Percentiles rank a stretch among this genome's conserved stretches.
These are phyloP conservation scores for Colletotrichum karsti DNA, from an alignment of 2,329 filamentous ascomycete species.

Conservation along the genomic window DNA sequence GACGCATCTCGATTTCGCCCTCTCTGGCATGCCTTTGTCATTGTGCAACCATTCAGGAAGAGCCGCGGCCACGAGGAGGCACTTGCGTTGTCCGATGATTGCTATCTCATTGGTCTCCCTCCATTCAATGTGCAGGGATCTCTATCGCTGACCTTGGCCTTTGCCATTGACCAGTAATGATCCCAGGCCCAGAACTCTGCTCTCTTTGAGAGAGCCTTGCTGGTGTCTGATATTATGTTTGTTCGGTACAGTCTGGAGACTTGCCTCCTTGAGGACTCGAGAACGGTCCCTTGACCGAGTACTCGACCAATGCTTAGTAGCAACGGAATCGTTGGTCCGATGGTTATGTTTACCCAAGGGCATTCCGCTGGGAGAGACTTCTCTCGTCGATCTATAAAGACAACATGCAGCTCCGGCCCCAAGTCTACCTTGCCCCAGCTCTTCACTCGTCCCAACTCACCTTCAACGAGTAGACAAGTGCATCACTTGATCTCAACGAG, in stretches of 20 bases:
- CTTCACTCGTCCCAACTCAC: constrained; percentile 5
- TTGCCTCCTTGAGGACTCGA: not conserved
- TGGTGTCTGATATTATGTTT: not conserved
- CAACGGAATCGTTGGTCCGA: not conserved
- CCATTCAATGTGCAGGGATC: not conserved
- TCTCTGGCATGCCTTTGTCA: not conserved
- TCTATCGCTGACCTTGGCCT: not conserved
- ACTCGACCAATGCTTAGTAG: not conserved
- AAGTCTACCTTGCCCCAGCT: not conserved
- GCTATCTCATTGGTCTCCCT: not conserved
- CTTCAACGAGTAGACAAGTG: not conserved
- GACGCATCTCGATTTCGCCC: not conserved
- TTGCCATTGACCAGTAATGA: not conserved
- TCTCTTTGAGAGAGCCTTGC: not conserved
- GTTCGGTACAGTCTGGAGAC: not conserved
- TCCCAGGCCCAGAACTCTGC: not conserved
- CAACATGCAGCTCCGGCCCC: not conserved
- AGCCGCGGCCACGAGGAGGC: not conserved
- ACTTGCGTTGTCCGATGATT: not conserved
- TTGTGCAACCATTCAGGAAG: not conserved
- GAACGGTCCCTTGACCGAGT: not conserved
- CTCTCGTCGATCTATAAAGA: not conserved
- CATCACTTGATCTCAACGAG: not conserved
- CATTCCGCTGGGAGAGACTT: fast-evolving
- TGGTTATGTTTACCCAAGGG: not conserved